Evolutionary conservation across 2,329 filamentous ascomycete genomes (phyloP), one percentile per base, ranked within the genome.

Genomic region (Xylaria sp.): DNA sequence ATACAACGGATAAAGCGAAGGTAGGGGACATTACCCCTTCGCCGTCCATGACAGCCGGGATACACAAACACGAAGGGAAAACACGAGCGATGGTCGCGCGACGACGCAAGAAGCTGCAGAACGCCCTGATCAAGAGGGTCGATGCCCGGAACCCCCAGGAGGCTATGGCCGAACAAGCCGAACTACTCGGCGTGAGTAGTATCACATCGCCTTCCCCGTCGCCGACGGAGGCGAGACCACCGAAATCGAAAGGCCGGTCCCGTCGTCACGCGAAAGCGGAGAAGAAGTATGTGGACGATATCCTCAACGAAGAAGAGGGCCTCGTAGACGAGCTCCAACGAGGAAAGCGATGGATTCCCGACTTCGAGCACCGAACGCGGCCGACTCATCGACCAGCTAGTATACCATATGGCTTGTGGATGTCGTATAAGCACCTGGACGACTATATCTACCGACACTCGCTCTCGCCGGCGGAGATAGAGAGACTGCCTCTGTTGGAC

Each of bases 271-370:
- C 25, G 0, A 65, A 50, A 12, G 58, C 10, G n/a, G 25, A 56
- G 5, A 58, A 46, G 56, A 66, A 67, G 34, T 69, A 67, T 52
- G 46, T 67, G 56, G 67, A 69, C n/a, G 60, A 67, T 18, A 28
- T 53, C 6, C 30, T 64, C 18, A 15, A 50, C 10, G 25, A 15
- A 9, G 32, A 61, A 18, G 39, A 60, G 3, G 5, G 8, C 4
- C 13, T 15, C 30, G 48, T 20, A 9, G 59, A 61, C 30, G 52
- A 55, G 13, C 46, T 68, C 0, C 28, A 57, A 6, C 28, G 67
- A 8, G 60, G 18, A 6, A n/a, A 65, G 4, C 25, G 60, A 23
- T 70, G 67, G 67, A 67, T 70, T 5, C 67, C 67, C 9, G 34
- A 46, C 48, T 59, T 70, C 23, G 65, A 62, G 43, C 61, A 67